Evolutionary conservation across 371 early-diverging fungal species (phyloP).

Genomic region (Dichotomocladium elegans): DNA sequence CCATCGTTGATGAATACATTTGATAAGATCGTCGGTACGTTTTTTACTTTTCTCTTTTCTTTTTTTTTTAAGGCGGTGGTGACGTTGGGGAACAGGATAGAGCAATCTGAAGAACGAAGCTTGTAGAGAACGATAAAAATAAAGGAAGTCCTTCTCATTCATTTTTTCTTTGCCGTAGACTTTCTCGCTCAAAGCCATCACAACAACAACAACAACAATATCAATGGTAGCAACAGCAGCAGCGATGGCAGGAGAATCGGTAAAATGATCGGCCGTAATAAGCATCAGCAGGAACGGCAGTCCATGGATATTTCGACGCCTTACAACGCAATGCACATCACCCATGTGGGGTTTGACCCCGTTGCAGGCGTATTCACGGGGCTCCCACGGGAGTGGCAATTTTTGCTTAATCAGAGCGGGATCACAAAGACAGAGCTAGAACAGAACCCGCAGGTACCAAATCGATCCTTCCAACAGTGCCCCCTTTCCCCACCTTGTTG

Average conservation of each 20-base stretch:
- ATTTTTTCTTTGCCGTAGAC: neutral
- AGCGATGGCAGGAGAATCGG: neutral
- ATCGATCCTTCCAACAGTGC: neutral
- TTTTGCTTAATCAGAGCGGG: constrained; percentile 83
- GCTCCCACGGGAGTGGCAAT: constrained; percentile 91
- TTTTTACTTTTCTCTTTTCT: neutral
- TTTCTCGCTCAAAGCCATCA: neutral
- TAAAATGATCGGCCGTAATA: too few species aligned
- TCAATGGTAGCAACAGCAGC: neutral
- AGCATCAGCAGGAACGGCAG: neutral
- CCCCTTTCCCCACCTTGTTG: too few species aligned
- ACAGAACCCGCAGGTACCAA: constrained; percentile 81
- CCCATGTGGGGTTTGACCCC: constrained; percentile 88
- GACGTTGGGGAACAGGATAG: too few species aligned
- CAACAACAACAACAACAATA: neutral
- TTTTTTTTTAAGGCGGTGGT: too few species aligned
- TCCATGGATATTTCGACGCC: constrained; percentile 78
- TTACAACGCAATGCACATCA: constrained; percentile 93
- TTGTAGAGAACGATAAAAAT: too few species aligned
- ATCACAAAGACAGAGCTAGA: constrained; percentile 93
- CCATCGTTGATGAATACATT: constrained; percentile 54
- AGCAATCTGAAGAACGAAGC: too few species aligned
- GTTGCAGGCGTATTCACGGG: constrained; percentile 91
- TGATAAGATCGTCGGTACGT: constrained; percentile 34
- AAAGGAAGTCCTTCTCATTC: too few species aligned